phyloP scores from a whole-genome alignment of 1,284 basidiomycete genomes.

The Tilletia walkeri region DNA sequence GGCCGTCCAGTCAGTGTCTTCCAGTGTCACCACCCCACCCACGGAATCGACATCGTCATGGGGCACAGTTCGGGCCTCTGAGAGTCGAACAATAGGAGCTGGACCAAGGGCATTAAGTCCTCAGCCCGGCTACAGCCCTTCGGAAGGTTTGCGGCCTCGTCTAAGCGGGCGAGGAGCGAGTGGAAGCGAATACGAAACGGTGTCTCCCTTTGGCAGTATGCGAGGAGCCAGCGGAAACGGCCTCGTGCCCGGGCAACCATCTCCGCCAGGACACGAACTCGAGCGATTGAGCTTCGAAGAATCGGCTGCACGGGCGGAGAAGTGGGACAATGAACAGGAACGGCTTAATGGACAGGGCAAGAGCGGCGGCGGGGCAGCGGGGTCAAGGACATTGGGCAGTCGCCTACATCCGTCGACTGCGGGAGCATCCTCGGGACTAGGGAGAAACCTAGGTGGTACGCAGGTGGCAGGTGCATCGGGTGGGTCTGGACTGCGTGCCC shows the following conservation, averaged over 20 bases:
- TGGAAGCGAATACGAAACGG: not conserved
- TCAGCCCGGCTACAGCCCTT: too few relatives aligned
- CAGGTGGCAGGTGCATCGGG: not conserved
- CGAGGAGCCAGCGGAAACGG: not conserved
- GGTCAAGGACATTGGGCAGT: not conserved
- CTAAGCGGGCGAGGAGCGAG: not conserved
- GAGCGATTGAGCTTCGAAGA: constrained; percentile 7
- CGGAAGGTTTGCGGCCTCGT: not conserved
- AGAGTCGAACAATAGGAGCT: too few relatives aligned
- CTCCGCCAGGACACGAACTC: constrained; percentile 13
- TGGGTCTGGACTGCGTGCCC: not conserved
- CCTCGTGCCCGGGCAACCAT: not conserved
- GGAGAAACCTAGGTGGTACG: not conserved
- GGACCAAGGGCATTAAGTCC: too few relatives aligned
- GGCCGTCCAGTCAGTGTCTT: constrained; percentile 18
- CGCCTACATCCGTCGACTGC: constrained; percentile 1
- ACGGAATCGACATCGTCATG: not conserved
- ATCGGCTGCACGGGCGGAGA: not conserved
- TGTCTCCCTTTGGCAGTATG: constrained; percentile 4
- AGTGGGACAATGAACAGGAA: not conserved
- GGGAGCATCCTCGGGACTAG: not conserved
- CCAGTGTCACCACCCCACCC: not conserved
- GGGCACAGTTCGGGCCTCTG: too few relatives aligned
- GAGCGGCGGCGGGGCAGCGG: not conserved
- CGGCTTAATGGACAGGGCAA: not conserved